Conservation (phyloP, 257 asterid genomes). For the Leptodermis oblonga region DNA sequence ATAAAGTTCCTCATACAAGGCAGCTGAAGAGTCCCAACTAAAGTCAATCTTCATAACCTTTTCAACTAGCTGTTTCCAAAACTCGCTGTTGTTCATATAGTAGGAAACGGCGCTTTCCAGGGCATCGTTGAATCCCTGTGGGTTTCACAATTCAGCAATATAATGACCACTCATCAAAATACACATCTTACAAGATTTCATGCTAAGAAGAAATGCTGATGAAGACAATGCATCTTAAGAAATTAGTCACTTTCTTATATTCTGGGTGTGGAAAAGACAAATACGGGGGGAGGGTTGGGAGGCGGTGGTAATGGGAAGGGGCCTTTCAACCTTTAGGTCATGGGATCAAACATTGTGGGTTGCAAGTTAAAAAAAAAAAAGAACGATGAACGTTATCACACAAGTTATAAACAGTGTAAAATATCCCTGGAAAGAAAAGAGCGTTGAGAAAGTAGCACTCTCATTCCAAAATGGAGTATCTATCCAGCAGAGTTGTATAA, state of each 20-base stretch:
- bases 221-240: neutral
- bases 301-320: too few relatives aligned
- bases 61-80: conserved; percentile 67
- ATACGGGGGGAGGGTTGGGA: too few relatives aligned
- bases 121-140: conserved; percentile 65
- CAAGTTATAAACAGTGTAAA: neutral
- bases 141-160: neutral
- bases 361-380: too few relatives aligned
- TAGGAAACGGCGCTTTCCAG: conserved; percentile 70
- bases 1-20: conserved; percentile 80
- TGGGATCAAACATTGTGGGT: too few relatives aligned
- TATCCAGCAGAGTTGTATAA: neutral
- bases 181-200: neutral
- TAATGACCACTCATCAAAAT: neutral
- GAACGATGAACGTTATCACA: neutral
- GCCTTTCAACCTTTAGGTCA: too few relatives aligned
- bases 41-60: conserved; percentile 87
- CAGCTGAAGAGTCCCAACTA: conserved; percentile 89
- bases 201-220: neutral
- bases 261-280: neutral
- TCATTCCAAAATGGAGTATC: neutral
- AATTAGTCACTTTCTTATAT: neutral
- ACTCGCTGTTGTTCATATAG: conserved; percentile 43
- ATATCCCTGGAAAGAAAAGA: neutral
- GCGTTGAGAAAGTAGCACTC: neutral